Percentiles rank a stretch among this genome's conserved stretches.
Evolutionary conservation across 2,329 filamentous ascomycete species (phyloP).

Genomic region (Pleurostoma richardsiae): DNA sequence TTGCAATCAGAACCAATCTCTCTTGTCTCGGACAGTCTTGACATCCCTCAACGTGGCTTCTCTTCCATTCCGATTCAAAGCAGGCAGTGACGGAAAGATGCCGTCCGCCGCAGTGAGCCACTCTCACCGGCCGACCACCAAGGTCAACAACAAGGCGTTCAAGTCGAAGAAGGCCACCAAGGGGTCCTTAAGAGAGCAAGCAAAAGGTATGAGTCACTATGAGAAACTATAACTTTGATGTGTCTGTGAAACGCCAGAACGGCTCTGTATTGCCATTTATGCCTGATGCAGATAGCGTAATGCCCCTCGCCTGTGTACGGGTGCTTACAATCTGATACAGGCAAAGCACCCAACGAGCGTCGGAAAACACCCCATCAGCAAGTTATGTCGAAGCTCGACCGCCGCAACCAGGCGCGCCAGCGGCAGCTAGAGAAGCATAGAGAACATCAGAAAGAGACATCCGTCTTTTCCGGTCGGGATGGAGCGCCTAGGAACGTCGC

Average conservation of each 20-base stretch:
- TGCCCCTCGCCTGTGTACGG: too few species aligned
- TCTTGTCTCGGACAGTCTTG: slow-evolving; percentile 1
- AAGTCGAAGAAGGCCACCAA: slow-evolving; percentile 91
- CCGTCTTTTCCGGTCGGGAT: slow-evolving; percentile 80
- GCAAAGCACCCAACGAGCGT: slow-evolving; percentile 72
- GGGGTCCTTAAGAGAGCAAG: slow-evolving; percentile 74
- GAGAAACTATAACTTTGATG: too few species aligned
- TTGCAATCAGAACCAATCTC: background rate
- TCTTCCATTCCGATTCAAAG: slow-evolving; percentile 84
- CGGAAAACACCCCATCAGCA: slow-evolving; percentile 92
- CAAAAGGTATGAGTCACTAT: slow-evolving; percentile 60
- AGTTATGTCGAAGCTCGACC: slow-evolving; percentile 95
- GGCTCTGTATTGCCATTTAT: too few species aligned
- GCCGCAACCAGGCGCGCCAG: slow-evolving; percentile 92
- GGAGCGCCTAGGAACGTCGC: slow-evolving; percentile 85
- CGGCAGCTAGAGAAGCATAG: slow-evolving; percentile 77
- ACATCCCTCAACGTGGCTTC: slow-evolving; percentile 52
- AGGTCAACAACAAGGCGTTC: slow-evolving; percentile 81
- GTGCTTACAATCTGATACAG: slow-evolving; percentile 32
- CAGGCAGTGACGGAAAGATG: slow-evolving; percentile 70
- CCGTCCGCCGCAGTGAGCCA: slow-evolving; percentile 64
- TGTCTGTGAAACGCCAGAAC: too few species aligned
- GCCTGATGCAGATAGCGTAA: too few species aligned
- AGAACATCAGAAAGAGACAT: slow-evolving; percentile 73
- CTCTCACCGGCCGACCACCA: slow-evolving; percentile 90